A percentile compares a stretch with the other conserved stretches of the same genome.
Evolutionary conservation across 495 filamentous ascomycete species (phyloP).

Genomic region (Podospora comata): DNA sequence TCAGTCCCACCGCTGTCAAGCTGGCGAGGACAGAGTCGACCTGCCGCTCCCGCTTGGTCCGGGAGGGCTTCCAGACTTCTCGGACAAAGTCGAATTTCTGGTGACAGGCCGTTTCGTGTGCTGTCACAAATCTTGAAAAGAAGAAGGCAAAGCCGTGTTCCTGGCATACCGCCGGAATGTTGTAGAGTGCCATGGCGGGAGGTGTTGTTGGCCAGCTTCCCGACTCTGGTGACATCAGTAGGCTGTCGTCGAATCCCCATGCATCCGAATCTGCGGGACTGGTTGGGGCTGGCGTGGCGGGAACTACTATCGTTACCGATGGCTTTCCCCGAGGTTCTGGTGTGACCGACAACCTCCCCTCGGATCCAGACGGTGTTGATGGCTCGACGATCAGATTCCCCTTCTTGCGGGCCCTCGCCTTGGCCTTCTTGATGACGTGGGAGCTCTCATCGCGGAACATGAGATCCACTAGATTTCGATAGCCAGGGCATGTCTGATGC

Average conservation of each 20-base stretch:
- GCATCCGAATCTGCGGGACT: slow-evolving; percentile 16
- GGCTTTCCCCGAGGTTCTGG: slow-evolving; percentile 26
- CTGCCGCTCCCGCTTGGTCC: slow-evolving; percentile 25
- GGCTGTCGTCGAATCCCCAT: slow-evolving; percentile 27
- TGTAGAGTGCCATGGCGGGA: slow-evolving; percentile 31
- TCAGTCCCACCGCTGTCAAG: slow-evolving; percentile 51
- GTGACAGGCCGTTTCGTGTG: slow-evolving; percentile 35
- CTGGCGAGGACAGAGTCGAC: slow-evolving; percentile 38
- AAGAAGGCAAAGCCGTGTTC: slow-evolving; percentile 40
- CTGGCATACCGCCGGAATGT: slow-evolving; percentile 32
- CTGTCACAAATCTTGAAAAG: slow-evolving; percentile 39
- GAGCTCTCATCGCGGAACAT: slow-evolving; percentile 74
- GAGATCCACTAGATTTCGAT: slow-evolving; percentile 63
- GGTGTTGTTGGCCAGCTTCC: slow-evolving; percentile 39
- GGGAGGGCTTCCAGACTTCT: slow-evolving; percentile 38
- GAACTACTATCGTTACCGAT: slow-evolving; percentile 23
- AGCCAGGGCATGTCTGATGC: slow-evolving; percentile 63
- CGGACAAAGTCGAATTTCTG: slow-evolving; percentile 44
- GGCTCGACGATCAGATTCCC: slow-evolving; percentile 19
- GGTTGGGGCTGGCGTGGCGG: slow-evolving; percentile 19
- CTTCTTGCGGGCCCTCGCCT: slow-evolving; percentile 38
- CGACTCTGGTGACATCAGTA: slow-evolving; percentile 36
- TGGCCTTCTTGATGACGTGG: slow-evolving; percentile 62
- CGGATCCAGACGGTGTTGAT: slow-evolving; percentile 20
- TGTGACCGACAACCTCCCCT: slow-evolving; percentile 26